Evolutionary conservation across 768 basidiomycete species (phyloP).

Genomic region (Suillus subaureus): DNA sequence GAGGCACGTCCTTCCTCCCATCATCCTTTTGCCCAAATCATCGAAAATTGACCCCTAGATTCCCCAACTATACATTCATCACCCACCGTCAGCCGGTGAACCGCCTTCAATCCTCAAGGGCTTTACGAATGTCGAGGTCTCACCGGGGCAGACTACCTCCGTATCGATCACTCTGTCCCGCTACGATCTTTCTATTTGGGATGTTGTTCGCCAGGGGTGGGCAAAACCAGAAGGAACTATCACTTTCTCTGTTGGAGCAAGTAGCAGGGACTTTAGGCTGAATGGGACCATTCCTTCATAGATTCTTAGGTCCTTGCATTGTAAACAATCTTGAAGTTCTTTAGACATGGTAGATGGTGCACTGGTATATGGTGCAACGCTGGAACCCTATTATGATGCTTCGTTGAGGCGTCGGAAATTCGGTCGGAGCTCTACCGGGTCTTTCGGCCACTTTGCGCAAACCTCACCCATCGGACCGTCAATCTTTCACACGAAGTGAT

Average conservation of each 20-base stretch:
- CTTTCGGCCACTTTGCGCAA: not conserved
- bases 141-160: conserved; percentile 45
- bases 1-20: conserved; percentile 41
- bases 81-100: conserved; percentile 62
- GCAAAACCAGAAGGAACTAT: conserved; percentile 64
- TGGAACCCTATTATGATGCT: not conserved
- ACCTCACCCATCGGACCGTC: too few relatives aligned
- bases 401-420: not conserved
- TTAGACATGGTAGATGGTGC: not conserved
- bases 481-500: too few relatives aligned
- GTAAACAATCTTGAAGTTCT: not conserved
- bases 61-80: conserved; percentile 76
- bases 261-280: conserved; percentile 64
- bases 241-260: conserved; percentile 64
- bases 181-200: conserved; percentile 79
- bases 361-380: not conserved
- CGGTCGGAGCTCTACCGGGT: not conserved
- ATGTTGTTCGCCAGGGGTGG: conserved; percentile 75
- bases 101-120: conserved; percentile 74
- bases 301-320: not conserved
- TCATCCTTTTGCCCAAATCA: not conserved
- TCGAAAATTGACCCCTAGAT: conserved; percentile 41
- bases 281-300: conserved; percentile 38
- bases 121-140: conserved; percentile 60
- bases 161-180: conserved; percentile 64